A percentile compares a stretch with the other conserved stretches of the same genome.
Conservation (phyloP, 805 yeast species). For the Yamadazyma sp. region DNA sequence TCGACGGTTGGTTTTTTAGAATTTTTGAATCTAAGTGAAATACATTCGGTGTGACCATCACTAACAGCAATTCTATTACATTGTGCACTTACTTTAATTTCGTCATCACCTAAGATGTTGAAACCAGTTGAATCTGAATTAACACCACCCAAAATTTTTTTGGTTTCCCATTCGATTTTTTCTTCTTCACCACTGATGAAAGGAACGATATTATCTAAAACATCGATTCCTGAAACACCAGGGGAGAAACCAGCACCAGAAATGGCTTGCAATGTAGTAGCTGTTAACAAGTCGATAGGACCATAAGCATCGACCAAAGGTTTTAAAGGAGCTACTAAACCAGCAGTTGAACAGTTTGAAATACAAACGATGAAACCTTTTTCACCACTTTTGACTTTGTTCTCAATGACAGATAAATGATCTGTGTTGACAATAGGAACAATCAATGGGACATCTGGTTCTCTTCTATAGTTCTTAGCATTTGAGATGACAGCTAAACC, state of each 20-base stretch:
- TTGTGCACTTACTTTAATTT: constrained; percentile 87
- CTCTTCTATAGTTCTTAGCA: constrained; percentile 95
- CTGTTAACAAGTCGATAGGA: constrained; percentile 79
- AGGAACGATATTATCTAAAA: constrained; percentile 92
- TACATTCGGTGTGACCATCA: constrained; percentile 97
- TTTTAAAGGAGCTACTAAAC: constrained; percentile 92
- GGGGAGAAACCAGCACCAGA: constrained; percentile 99
- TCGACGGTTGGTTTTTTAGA: constrained; percentile 85
- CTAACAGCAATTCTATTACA: constrained; percentile 96
- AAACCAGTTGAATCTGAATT: constrained; percentile 53
- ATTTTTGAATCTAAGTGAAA: constrained; percentile 76
- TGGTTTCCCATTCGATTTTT: constrained; percentile 97
- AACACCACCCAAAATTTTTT: constrained; percentile 79
- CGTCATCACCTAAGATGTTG: constrained; percentile 57
- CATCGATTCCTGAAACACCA: constrained; percentile 94
- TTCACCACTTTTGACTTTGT: constrained; percentile 52
- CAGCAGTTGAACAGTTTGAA: constrained; percentile 98
- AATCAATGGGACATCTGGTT: constrained; percentile 79
- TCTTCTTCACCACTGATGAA: constrained; percentile 97
- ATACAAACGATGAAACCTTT: constrained; percentile 90
- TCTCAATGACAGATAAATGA: constrained; percentile 72
- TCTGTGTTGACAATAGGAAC: constrained; percentile 95
- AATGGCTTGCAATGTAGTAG: constrained; percentile 94
- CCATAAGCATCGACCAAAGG: constrained; percentile 91
- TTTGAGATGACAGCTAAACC: constrained; percentile 88